phyloP scores from a whole-genome alignment of 2,329 filamentous ascomycete species.

The Magnaporthiopsis poae region DNA sequence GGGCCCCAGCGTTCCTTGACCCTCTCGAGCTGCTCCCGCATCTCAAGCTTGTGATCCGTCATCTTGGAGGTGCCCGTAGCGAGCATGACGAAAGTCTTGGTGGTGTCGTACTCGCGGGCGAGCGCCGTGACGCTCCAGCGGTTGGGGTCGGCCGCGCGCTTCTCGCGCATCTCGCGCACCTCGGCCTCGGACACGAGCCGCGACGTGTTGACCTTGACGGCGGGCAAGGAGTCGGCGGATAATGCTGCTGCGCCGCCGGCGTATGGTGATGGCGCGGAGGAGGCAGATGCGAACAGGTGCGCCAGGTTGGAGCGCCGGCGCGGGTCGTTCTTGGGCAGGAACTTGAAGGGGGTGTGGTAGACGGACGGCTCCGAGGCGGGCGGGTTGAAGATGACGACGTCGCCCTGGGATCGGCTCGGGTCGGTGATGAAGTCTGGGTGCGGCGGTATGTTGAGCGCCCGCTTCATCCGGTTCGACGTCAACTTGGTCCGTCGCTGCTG shows the following conservation, averaged over 20 bases:
- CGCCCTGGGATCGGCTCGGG: slow-evolving; percentile 25
- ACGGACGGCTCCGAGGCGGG: slow-evolving; percentile 40
- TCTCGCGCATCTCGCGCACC: slow-evolving; percentile 49
- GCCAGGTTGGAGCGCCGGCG: slow-evolving; percentile 40
- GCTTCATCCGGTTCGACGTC: slow-evolving; percentile 44
- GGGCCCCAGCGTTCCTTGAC: slow-evolving; percentile 49
- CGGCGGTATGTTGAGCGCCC: slow-evolving; percentile 48
- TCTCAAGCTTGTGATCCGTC: slow-evolving; percentile 29
- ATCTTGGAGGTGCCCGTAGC: slow-evolving; percentile 36
- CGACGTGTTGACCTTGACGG: slow-evolving; percentile 9
- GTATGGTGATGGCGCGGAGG: slow-evolving; percentile 12
- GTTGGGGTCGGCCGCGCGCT: slow-evolving; percentile 43
- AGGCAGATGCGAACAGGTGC: slow-evolving; percentile 27
- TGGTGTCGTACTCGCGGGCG: slow-evolving; percentile 46
- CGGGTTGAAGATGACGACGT: slow-evolving; percentile 40
- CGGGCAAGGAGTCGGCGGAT: slow-evolving; percentile 8
- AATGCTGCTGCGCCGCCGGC: neutral
- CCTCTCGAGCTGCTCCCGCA: slow-evolving; percentile 35
- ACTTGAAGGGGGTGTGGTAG: slow-evolving; percentile 56
- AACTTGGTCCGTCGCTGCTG: slow-evolving; percentile 24
- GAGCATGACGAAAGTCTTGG: slow-evolving; percentile 47
- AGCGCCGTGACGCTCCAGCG: slow-evolving; percentile 45
- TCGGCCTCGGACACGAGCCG: slow-evolving; percentile 42
- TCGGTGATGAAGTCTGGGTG: slow-evolving; percentile 47
- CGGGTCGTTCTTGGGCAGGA: slow-evolving; percentile 49